Evolutionary conservation across 2,329 filamentous ascomycete genomes (phyloP).

Genomic region (Phoma sp.): DNA sequence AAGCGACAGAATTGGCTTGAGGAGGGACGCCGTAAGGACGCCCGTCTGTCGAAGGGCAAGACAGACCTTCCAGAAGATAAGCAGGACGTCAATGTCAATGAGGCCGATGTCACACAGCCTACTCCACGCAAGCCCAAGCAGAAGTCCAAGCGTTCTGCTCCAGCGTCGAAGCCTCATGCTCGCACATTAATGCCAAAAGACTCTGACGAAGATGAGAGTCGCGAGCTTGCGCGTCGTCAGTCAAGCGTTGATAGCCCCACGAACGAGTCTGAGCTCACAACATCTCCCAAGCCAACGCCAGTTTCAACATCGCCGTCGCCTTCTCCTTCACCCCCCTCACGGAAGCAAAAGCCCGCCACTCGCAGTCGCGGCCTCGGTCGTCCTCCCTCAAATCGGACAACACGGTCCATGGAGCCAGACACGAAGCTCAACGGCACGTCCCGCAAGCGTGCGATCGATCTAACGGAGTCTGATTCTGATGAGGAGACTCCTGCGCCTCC

Average conservation of each 20-base stretch:
- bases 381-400: not conserved
- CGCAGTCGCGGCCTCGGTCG: not conserved
- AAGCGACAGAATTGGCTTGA: slow-evolving; percentile 9
- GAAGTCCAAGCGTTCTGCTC: not conserved
- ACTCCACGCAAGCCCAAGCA: not conserved
- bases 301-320: not conserved
- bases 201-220: not conserved
- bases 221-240: not conserved
- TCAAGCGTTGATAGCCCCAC: not conserved
- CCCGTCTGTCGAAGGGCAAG: not conserved
- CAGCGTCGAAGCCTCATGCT: not conserved
- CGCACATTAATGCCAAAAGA: not conserved
- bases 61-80: not conserved
- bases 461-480: not conserved
- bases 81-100: not conserved
- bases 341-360: not conserved
- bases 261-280: not conserved
- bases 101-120: not conserved
- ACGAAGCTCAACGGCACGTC: not conserved
- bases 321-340: not conserved
- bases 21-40: not conserved
- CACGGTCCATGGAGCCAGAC: not conserved
- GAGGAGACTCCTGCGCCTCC: not conserved
- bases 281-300: not conserved
- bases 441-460: not conserved